phyloP scores from a whole-genome alignment of 1,284 basidiomycete species.

The Cryptococcus sp. region DNA sequence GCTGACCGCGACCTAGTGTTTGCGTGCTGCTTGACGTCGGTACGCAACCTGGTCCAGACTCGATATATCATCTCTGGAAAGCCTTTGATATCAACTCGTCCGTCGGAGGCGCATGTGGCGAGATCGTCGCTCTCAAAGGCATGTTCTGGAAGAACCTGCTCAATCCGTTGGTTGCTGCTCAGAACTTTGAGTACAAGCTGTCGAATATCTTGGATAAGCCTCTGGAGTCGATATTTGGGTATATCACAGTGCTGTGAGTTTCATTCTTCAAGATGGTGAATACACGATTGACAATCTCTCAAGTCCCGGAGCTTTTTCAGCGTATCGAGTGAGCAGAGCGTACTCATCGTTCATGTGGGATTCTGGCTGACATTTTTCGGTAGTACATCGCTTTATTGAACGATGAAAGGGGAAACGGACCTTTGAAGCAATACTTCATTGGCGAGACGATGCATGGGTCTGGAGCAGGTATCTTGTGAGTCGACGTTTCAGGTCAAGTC shows the following conservation, averaged over 20 bases:
- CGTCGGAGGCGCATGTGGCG: conserved; percentile 95
- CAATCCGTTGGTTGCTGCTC: conserved; percentile 69
- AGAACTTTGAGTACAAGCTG: conserved; percentile 84
- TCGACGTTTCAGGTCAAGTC: background rate
- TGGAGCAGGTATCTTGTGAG: conserved; percentile 75
- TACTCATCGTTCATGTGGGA: background rate
- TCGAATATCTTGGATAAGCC: conserved; percentile 90
- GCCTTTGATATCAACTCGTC: conserved; percentile 95
- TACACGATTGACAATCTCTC: background rate
- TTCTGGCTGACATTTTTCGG: conserved; percentile 20
- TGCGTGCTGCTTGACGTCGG: conserved; percentile 94
- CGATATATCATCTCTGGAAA: conserved; percentile 96
- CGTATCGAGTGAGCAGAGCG: conserved; percentile 63
- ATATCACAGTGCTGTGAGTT: conserved; percentile 74
- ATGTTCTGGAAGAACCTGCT: conserved; percentile 72
- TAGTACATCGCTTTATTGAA: conserved; percentile 86
- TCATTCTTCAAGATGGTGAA: background rate
- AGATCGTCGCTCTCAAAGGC: conserved; percentile 90
- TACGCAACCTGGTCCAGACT: conserved; percentile 83
- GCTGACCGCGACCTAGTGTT: conserved; percentile 70
- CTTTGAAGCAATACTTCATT: conserved; percentile 90
- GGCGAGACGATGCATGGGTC: conserved; percentile 91
- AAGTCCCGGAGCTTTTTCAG: conserved; percentile 84
- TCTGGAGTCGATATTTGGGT: conserved; percentile 75
- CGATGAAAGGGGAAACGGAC: conserved; percentile 76